Percentiles rank a stretch among this genome's conserved stretches.
Conservation (phyloP, 2,329 filamentous ascomycete species). For the Monosporascus sp. region DNA sequence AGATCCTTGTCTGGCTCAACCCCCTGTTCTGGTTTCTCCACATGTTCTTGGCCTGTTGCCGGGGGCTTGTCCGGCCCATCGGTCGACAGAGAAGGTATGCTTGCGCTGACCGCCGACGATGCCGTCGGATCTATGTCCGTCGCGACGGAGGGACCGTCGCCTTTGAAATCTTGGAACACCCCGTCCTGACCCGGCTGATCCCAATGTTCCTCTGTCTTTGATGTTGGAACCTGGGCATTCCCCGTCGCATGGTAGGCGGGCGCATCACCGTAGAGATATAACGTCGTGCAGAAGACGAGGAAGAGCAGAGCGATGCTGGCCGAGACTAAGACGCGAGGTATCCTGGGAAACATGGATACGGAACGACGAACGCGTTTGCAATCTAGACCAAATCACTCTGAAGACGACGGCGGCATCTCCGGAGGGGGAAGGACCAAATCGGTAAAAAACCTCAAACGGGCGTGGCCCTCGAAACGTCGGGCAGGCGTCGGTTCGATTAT, state of each 20-base stretch:
- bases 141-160: not conserved
- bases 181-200: not conserved
- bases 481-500: no score
- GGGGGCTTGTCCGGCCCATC: not conserved
- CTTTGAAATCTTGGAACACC: not conserved
- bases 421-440: not conserved
- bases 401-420: not conserved
- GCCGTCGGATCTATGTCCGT: not conserved
- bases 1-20: not conserved
- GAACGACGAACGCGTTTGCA: not conserved
- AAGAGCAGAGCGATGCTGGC: constrained; percentile 16
- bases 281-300: constrained; percentile 20
- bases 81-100: not conserved
- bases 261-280: constrained; percentile 17
- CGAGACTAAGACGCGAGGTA: constrained; percentile 20
- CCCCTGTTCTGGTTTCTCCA: not conserved
- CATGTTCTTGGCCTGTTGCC: no score
- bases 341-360: constrained; percentile 18
- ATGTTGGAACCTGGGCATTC: constrained; percentile 5
- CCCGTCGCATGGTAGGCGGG: constrained; percentile 9
- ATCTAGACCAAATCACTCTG: not conserved
- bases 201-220: constrained; percentile 3
- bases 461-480: no score
- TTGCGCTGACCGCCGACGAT: not conserved
- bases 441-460: no score